Evolutionary conservation across 441 rosid genomes (phyloP).

Genomic region (Gossypium schwendimanii): DNA sequence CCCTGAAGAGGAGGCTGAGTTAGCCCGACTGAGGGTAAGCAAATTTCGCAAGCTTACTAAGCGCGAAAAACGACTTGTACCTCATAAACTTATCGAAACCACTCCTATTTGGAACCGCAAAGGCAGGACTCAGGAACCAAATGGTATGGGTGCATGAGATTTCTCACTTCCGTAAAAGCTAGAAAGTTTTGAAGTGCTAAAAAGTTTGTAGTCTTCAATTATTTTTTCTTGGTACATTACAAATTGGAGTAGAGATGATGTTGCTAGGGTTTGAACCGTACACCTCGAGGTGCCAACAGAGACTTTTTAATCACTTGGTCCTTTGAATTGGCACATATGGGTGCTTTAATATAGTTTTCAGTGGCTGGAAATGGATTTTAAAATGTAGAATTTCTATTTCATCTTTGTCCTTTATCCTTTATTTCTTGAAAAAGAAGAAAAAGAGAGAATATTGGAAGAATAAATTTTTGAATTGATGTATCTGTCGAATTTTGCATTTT

Average conservation of each 20-base stretch:
- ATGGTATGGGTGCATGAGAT: slow-evolving; percentile 22
- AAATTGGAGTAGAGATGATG: too few relatives aligned
- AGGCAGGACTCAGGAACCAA: slow-evolving; percentile 21
- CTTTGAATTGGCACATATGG: not conserved
- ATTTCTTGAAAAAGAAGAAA: not conserved
- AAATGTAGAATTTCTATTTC: not conserved
- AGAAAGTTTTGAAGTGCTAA: not conserved
- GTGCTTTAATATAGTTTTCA: not conserved
- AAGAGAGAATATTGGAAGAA: not conserved
- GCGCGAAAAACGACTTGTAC: slow-evolving; percentile 56
- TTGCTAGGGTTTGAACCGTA: too few relatives aligned
- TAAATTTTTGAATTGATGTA: not conserved
- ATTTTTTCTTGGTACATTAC: too few relatives aligned
- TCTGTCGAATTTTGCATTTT: not conserved
- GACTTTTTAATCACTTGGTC: too few relatives aligned
- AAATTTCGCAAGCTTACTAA: slow-evolving; percentile 62
- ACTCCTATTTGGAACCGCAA: slow-evolving; percentile 81
- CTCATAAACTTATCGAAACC: slow-evolving; percentile 75
- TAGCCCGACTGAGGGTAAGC: slow-evolving; percentile 68
- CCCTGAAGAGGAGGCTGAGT: slow-evolving; percentile 77
- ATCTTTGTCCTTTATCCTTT: not conserved
- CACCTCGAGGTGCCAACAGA: too few relatives aligned
- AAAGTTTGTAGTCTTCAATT: not conserved
- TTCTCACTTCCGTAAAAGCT: not conserved
- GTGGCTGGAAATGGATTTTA: not conserved